phyloP scores from a whole-genome alignment of 805 yeast genomes.

The Torulaspora franciscae region DNA sequence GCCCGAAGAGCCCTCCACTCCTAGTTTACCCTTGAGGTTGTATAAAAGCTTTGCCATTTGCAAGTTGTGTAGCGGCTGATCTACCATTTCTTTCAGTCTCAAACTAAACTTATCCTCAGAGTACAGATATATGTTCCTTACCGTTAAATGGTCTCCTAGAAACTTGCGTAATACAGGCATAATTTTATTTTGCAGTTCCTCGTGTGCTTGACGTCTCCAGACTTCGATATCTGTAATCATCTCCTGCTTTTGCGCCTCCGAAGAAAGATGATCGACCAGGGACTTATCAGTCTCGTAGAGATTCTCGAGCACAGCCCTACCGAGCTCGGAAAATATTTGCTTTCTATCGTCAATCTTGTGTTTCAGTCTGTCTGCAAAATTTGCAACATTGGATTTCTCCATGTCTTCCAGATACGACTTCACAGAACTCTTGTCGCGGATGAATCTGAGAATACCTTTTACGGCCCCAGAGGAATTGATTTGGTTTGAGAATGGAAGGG shows the following conservation, averaged over 20 bases:
- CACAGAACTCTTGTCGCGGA: conserved; percentile 31
- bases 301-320: conserved; percentile 12
- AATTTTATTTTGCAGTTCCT: conserved; percentile 29
- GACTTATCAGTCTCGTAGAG: conserved; percentile 17
- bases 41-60: conserved; percentile 28
- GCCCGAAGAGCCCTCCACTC: conserved; percentile 11
- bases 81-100: conserved; percentile 27
- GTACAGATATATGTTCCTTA: conserved; percentile 34
- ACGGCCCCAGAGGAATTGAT: conserved; percentile 26
- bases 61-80: conserved; percentile 20
- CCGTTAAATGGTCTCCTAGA: conserved; percentile 27
- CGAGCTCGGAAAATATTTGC: conserved; percentile 13
- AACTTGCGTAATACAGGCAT: conserved; percentile 27
- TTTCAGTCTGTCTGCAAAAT: conserved; percentile 15
- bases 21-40: conserved; percentile 35
- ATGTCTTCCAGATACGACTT: conserved; percentile 24
- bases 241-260: conserved; percentile 13
- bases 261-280: conserved; percentile 17
- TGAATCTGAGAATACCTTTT: conserved; percentile 22
- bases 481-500: conserved; percentile 16
- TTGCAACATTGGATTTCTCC: conserved; percentile 23
- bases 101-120: conserved; percentile 31
- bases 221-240: conserved; percentile 22
- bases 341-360: conserved; percentile 17
- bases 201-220: conserved; percentile 33